Evolutionary conservation across 106 monocot genomes (phyloP).

Genomic region (Allium cepa): DNA sequence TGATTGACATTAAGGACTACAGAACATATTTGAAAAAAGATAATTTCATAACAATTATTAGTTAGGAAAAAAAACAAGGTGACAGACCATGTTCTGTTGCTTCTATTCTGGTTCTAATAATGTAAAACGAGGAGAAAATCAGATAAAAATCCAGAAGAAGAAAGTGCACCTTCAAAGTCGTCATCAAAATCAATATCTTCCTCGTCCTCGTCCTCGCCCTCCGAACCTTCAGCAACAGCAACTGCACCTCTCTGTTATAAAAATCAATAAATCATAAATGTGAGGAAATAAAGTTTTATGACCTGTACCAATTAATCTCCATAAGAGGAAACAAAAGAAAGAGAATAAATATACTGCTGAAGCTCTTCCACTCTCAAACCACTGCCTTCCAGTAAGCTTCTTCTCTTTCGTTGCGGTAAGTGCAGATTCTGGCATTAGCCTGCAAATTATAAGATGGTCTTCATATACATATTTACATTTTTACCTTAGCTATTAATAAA

Average conservation of each 20-base stretch:
- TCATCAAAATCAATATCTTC: constrained; percentile 94
- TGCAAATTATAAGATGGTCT: constrained; percentile 17
- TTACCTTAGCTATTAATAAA: no score
- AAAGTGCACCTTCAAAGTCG: constrained; percentile 79
- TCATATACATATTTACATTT: background rate
- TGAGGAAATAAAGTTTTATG: background rate
- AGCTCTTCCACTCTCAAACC: constrained; percentile 93
- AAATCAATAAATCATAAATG: no score
- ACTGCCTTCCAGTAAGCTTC: constrained; percentile 71
- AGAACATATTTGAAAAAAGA: no score
- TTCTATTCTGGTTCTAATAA: background rate
- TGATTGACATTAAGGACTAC: no score
- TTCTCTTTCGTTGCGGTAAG: constrained; percentile 78
- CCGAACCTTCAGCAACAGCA: constrained; percentile 57
- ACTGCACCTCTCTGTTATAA: constrained; percentile 61
- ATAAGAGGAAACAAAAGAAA: background rate
- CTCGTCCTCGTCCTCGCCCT: constrained; percentile 89
- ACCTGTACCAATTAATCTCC: background rate
- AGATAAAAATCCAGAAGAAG: background rate
- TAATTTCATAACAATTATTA: no score
- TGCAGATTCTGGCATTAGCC: constrained; percentile 96
- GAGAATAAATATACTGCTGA: constrained; percentile 28
- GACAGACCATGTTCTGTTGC: background rate
- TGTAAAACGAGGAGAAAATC: background rate
- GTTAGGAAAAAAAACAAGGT: no score